A percentile compares a stretch with the other conserved stretches of the same genome.
phyloP scores from a whole-genome alignment of 208 protist species.

The Trypanosoma brucei region DNA sequence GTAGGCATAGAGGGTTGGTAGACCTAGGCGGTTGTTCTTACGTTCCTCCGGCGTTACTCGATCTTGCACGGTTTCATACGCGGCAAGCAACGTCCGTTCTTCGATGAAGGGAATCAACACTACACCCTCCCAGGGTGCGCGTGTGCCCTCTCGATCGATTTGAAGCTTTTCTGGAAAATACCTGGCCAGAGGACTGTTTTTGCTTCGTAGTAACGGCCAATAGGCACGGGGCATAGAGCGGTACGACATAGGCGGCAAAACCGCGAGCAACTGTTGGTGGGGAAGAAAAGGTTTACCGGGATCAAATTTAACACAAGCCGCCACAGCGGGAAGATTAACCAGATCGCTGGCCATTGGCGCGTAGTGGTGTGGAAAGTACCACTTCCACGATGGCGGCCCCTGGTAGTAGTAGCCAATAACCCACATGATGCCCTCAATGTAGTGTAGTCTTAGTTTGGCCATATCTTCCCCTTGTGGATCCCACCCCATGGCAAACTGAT shows the following conservation, averaged over 20 bases:
- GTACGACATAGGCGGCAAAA: constrained; percentile 95
- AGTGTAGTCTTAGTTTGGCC: constrained; percentile 64
- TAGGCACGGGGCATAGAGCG: constrained; percentile 83
- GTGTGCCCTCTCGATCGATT: constrained; percentile 86
- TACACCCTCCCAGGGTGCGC: constrained; percentile 88
- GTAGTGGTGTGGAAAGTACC: constrained; percentile 93
- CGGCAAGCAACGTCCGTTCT: constrained; percentile 59
- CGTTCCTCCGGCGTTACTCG: constrained; percentile 66
- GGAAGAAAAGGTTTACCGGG: constrained; percentile 80
- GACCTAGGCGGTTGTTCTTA: constrained; percentile 58
- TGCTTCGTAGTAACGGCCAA: constrained; percentile 74
- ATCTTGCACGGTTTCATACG: constrained; percentile 73
- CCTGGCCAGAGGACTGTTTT: constrained; percentile 65
- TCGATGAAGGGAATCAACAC: constrained; percentile 92
- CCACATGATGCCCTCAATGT: constrained; percentile 87
- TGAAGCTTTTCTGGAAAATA: constrained; percentile 81
- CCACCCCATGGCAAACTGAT: constrained; percentile 72
- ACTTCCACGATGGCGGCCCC: constrained; percentile 86
- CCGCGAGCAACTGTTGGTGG: constrained; percentile 97
- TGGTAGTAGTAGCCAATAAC: constrained; percentile 89
- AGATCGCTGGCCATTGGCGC: constrained; percentile 90
- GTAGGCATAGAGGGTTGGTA: constrained; percentile 57
- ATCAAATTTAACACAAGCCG: constrained; percentile 50
- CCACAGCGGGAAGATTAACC: constrained; percentile 67
- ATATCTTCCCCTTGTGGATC: constrained; percentile 60